Percentiles rank a stretch among this genome's conserved stretches.
phyloP scores from a whole-genome alignment of 2,329 filamentous ascomycete genomes.

The Metarhizium brunneum region DNA sequence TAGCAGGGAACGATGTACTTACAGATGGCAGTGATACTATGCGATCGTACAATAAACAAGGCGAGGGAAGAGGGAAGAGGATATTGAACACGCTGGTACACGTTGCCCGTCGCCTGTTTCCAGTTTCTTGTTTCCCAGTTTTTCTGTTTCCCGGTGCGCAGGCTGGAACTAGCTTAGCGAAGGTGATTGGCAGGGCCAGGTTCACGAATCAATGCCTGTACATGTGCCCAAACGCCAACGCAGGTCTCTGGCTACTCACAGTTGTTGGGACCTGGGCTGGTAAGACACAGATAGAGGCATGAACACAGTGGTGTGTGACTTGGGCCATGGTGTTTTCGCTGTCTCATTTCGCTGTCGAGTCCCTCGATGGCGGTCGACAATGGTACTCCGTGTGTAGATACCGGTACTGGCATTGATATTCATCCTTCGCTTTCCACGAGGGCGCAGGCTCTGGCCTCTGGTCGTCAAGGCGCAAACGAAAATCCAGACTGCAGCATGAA shows the following conservation, averaged over 20 bases:
- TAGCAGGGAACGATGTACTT: neutral
- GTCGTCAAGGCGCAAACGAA: too few relatives aligned
- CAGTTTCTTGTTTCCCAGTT: neutral
- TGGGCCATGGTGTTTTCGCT: neutral
- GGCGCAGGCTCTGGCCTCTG: too few relatives aligned
- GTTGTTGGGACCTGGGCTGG: neutral
- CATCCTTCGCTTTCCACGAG: too few relatives aligned
- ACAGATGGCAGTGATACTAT: neutral
- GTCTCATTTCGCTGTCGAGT: neutral
- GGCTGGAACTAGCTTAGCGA: neutral
- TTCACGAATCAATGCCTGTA: neutral
- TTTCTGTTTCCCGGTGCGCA: neutral
- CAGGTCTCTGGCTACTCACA: neutral
- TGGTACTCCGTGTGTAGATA: neutral
- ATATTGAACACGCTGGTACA: too few relatives aligned
- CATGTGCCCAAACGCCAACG: neutral
- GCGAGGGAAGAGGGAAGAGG: too few relatives aligned
- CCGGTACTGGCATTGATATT: too few relatives aligned
- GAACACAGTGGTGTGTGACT: constrained; percentile 2
- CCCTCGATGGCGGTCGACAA: neutral
- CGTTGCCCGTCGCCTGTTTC: neutral
- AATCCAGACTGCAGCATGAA: neutral
- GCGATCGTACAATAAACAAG: too few relatives aligned
- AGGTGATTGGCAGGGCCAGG: neutral
- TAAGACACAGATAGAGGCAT: neutral